Base-by-base conservation (phyloP, 2,329 filamentous ascomycete species). In the Neofusicoccum sp. region DNA sequence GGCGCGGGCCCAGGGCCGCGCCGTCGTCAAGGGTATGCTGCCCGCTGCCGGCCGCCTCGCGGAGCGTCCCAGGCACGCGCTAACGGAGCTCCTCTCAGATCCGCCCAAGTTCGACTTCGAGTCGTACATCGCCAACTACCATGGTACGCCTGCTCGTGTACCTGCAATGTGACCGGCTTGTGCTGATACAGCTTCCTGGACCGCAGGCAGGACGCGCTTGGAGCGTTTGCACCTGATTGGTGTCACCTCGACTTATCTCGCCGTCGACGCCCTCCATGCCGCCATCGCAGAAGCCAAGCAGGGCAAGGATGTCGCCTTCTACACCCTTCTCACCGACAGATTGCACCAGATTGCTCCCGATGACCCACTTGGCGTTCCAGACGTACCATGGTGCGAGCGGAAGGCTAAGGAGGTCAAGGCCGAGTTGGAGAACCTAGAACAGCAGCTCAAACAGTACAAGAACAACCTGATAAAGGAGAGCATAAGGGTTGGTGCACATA, bases 401-500 rank as follows among this genome's bases (percentile, higher is more conserved):
- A 89, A 85, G 41, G 85, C 88, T 28, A 86, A 85, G 66, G 80
- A 84, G 58, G 91, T 93, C 70, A 85, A 86, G 68, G 78, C 80
- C 1, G 90, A 96, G 75, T 89, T 89, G 0, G 82, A 87, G 62
- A 86, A 90, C n/a, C 81, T 98, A 62, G 92, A 97, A 73, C 81
- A 85, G 14, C 92, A 98, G 76, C 82, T 99, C 22, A 93, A 93
- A 76, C 89, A 89, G 1, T 98, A 98, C 77, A 97, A 95, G 78
- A 97, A 97, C 74, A 99, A 98, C 71, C 80, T 98, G 47, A 93
- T 99, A 70, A 97, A 97, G 75, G 95, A 99, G 79, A 97, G 93
- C 79, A 97, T 98, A 71, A 81, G 93, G 69, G 93, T 96, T 82
- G 72, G 70, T 66, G n/a, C 6, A 6, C 31, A 7, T n/a, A 22